A percentile compares a stretch with the other conserved stretches of the same genome.
These are phyloP conservation scores for Trichoderma simmonsii DNA, from an alignment of 2,329 filamentous ascomycete genomes.

Conservation along the genomic window DNA sequence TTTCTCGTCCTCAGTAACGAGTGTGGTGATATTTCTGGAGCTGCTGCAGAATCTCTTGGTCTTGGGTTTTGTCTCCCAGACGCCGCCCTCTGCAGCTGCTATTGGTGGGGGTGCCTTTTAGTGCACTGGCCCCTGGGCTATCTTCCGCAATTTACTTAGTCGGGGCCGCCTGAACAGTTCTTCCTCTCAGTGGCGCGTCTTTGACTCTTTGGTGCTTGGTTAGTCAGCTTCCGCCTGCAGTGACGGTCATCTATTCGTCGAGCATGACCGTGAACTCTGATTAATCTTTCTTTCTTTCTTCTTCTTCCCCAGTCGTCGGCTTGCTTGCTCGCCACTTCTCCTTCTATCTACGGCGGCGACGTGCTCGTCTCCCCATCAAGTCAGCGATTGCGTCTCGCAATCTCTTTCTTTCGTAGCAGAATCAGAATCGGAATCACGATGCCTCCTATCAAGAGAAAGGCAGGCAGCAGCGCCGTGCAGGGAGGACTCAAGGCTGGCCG, in stretches of 20 bases:
- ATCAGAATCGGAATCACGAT: slow-evolving; percentile 40
- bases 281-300: neutral
- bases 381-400: slow-evolving; percentile 22
- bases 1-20: neutral
- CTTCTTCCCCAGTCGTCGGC: neutral
- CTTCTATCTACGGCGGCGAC: neutral
- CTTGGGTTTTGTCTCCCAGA: neutral
- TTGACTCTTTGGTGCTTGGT: neutral
- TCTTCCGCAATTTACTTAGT: neutral
- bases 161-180: neutral
- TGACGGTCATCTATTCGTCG: neutral
- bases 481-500: slow-evolving; percentile 54
- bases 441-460: slow-evolving; percentile 68
- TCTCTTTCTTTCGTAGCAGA: neutral
- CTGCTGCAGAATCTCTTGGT: neutral
- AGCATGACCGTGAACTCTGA: neutral
- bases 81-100: neutral
- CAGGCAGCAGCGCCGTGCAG: slow-evolving; percentile 43
- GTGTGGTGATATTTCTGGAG: neutral
- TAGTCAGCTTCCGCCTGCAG: neutral
- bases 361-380: neutral
- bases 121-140: neutral
- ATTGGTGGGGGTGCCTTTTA: slow-evolving; percentile 1
- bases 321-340: slow-evolving; percentile 10
- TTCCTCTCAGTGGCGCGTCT: neutral